Conservation (phyloP, 2,329 filamentous ascomycete species). For the Exophiala sideris region DNA sequence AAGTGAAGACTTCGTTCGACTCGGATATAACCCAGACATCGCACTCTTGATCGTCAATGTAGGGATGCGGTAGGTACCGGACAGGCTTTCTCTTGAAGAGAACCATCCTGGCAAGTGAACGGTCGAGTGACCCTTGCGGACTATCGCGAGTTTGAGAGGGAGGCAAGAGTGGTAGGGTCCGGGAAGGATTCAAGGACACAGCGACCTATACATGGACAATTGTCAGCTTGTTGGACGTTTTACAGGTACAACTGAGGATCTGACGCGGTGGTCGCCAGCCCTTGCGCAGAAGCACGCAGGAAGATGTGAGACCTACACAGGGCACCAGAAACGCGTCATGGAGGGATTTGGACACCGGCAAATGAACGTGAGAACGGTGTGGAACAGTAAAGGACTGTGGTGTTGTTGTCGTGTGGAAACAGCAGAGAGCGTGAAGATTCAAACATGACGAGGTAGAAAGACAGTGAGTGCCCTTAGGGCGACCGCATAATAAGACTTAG, state of each 20-base stretch:
- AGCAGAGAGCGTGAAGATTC: conserved; percentile 6
- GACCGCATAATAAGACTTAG: not conserved
- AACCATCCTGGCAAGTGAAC: conserved; percentile 58
- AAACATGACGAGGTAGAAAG: conserved; percentile 19
- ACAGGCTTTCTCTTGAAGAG: conserved; percentile 95
- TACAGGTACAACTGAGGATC: not conserved
- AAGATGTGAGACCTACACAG: conserved; percentile 18
- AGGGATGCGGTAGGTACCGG: conserved; percentile 68
- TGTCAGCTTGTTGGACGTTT: conserved; percentile 12
- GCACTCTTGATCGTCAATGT: conserved; percentile 73
- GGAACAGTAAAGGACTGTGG: not conserved
- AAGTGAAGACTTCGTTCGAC: conserved; percentile 84
- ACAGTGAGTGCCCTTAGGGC: conserved; percentile 15
- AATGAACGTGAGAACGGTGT: conserved; percentile 7
- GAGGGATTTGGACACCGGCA: conserved; percentile 2
- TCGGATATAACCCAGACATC: conserved; percentile 91
- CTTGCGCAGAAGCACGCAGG: conserved; percentile 3
- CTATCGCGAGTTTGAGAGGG: not conserved
- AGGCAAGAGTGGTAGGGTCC: not conserved
- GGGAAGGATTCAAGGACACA: conserved; percentile 4
- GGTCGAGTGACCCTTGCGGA: not conserved
- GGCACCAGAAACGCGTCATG: conserved; percentile 22
- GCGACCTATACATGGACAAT: conserved; percentile 6
- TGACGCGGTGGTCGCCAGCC: conserved; percentile 6
- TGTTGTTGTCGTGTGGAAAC: conserved; percentile 11